phyloP scores from a whole-genome alignment of 331 rosid genomes.

The Malus hybrid region DNA sequence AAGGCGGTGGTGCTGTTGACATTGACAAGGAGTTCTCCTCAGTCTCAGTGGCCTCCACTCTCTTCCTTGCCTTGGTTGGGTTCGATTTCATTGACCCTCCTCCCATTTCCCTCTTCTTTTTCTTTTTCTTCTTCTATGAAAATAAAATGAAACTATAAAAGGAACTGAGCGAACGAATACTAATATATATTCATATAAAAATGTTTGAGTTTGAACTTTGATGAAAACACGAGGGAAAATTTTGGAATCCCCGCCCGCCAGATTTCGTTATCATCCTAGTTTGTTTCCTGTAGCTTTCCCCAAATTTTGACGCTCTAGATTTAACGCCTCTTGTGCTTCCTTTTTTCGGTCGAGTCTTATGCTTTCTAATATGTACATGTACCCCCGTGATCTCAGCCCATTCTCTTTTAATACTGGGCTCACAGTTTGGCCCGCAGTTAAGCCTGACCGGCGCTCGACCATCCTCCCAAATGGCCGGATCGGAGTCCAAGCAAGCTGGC shows the following conservation, averaged over 20 bases:
- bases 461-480: not conserved
- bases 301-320: not conserved
- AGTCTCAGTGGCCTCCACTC: slow-evolving; percentile 50
- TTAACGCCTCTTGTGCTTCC: not conserved
- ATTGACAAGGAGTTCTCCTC: not conserved
- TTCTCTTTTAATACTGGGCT: not conserved
- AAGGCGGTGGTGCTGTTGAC: not conserved
- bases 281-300: not conserved
- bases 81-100: slow-evolving; percentile 37
- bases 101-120: not conserved
- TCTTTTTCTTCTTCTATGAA: not conserved
- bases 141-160: not conserved
- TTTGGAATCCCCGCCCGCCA: not conserved
- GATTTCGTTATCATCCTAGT: not conserved
- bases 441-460: not conserved
- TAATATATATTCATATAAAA: not conserved
- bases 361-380: too few relatives aligned
- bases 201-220: not conserved
- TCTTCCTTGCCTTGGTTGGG: slow-evolving; percentile 48
- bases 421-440: not conserved
- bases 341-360: too few relatives aligned
- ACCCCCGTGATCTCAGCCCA: too few relatives aligned
- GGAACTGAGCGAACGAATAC: not conserved
- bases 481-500: not conserved
- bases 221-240: not conserved